These are phyloP conservation scores for Sporothrix protearum DNA, from an alignment of 2,329 filamentous ascomycete species.

Conservation along the genomic window DNA sequence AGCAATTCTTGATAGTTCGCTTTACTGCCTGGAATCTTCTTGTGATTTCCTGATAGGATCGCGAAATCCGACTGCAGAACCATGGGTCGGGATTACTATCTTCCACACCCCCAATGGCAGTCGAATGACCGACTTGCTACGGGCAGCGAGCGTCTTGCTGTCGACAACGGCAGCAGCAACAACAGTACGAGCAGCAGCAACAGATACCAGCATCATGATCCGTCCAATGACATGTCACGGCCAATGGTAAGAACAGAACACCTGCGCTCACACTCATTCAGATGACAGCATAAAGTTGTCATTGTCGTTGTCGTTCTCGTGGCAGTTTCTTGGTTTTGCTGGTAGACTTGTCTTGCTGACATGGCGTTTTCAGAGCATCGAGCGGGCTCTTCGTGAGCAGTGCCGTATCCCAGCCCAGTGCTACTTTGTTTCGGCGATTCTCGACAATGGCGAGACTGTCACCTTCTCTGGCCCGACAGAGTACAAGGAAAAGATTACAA, in stretches of 20 bases:
- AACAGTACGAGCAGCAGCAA: neutral
- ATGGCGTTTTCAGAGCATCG: constrained; percentile 37
- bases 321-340: neutral
- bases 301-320: neutral
- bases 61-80: neutral
- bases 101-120: constrained; percentile 30
- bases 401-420: constrained; percentile 50
- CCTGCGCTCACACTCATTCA: neutral
- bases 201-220: constrained; percentile 28
- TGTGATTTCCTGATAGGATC: constrained; percentile 6
- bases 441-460: constrained; percentile 46
- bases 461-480: constrained; percentile 46
- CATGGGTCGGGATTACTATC: constrained; percentile 29
- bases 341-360: constrained; percentile 11
- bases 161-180: constrained; percentile 16
- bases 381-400: constrained; percentile 49
- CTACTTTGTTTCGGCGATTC: constrained; percentile 52
- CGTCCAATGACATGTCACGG: constrained; percentile 27
- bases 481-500: constrained; percentile 40
- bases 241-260: constrained; percentile 28
- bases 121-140: constrained; percentile 25
- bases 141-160: constrained; percentile 22
- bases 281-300: neutral
- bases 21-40: neutral
- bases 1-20: constrained; percentile 10